A percentile compares a stretch with the other conserved stretches of the same genome.
These are phyloP conservation scores for Eucalyptus sp. DNA, from an alignment of 345 rosid genomes.

Conservation along the genomic window DNA sequence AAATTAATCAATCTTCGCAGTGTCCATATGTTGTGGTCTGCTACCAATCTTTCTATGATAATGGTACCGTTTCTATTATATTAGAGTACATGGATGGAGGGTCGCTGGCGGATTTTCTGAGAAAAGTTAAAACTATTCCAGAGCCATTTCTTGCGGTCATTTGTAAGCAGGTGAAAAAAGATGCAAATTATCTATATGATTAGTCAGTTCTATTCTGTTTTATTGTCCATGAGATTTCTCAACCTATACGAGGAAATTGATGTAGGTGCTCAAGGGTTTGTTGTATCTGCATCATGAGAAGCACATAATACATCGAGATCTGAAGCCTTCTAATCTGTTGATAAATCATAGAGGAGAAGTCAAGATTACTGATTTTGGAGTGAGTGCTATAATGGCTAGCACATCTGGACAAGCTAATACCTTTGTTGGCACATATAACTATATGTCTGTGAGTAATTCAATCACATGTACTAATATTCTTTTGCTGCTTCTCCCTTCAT, in stretches of 20 bases:
- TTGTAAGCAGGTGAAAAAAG: constrained; percentile 55
- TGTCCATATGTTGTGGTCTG: constrained; percentile 77
- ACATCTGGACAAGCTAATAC: constrained; percentile 75
- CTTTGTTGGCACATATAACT: constrained; percentile 68
- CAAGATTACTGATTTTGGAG: constrained; percentile 95
- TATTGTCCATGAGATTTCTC: neutral
- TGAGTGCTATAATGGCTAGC: constrained; percentile 72
- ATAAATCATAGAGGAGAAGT: constrained; percentile 93
- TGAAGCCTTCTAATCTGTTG: constrained; percentile 83
- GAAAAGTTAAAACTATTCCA: constrained; percentile 54
- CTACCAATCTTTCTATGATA: constrained; percentile 69
- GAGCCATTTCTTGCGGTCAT: constrained; percentile 69
- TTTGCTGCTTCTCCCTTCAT: neutral
- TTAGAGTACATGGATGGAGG: constrained; percentile 96
- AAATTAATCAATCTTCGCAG: constrained; percentile 69
- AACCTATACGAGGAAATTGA: neutral
- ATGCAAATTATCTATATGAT: neutral
- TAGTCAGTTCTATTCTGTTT: neutral
- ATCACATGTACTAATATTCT: neutral
- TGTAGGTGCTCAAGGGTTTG: constrained; percentile 74
- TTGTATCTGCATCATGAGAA: constrained; percentile 75
- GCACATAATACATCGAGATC: constrained; percentile 79
- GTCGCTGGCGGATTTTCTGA: constrained; percentile 73
- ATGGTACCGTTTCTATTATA: constrained; percentile 75
- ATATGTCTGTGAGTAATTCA: constrained; percentile 81